Evolutionary conservation across 2,329 filamentous ascomycete genomes (phyloP), one percentile per base, ranked within the genome.

Genomic region (Cercospora citrullina): DNA sequence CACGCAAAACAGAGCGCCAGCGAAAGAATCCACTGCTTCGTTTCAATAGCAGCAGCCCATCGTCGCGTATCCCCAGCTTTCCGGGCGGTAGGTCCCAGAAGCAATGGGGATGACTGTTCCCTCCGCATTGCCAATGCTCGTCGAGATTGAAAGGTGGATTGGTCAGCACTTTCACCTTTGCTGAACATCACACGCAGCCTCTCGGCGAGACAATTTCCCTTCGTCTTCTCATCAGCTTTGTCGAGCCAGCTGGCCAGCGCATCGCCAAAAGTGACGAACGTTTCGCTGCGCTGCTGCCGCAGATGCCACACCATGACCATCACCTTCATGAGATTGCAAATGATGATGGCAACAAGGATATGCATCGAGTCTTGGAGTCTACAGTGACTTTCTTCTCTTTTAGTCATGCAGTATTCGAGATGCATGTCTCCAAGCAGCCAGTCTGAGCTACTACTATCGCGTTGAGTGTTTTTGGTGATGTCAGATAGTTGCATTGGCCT

Each of bases 171-270:
- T n/a, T n/a, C n/a, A n/a, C n/a, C n/a, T n/a, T n/a, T n/a, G n/a
- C n/a, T n/a, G n/a, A n/a, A n/a, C n/a, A n/a, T n/a, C n/a, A n/a
- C n/a, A n/a, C n/a, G n/a, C n/a, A n/a, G n/a, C n/a, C n/a, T n/a
- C n/a, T n/a, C n/a, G n/a, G n/a, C 28, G 30, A 59, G 55, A 28
- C 72, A 73, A 3, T 70, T 28, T 21, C 67, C 70, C 61, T 62
- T 68, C 5, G 71, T 74, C 3, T 63, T 36, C 12, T 59, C 31
- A 36, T 67, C 65, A 6, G 26, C 33, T 5, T 63, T 18, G 0
- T 60, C n/a, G 14, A 70, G 30, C 21, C 60, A 68, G 12, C 58
- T 64, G 6, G 60, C 59, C 16, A 72, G 59, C 16, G 64, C 60
- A 45, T 72, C 70, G 1, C 68, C 70, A n/a, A 72, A 55, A 2